These are phyloP conservation scores for Chaetomium fimeti DNA, from an alignment of 495 filamentous ascomycete genomes.

Conservation along the genomic window DNA sequence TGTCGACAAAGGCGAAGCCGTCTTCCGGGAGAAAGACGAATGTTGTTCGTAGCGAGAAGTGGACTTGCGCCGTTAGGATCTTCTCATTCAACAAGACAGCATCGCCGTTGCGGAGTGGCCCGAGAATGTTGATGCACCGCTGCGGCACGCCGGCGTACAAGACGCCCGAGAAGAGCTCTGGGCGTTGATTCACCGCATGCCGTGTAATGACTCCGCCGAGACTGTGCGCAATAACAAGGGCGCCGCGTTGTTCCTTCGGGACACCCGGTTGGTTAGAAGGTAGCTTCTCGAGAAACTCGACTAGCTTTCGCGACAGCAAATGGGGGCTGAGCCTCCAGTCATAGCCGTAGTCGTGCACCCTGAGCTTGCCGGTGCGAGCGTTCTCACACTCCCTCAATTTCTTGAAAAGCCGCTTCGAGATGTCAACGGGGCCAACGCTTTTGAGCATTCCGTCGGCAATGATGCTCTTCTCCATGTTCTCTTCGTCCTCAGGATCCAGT, in stretches of 20 bases:
- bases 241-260: slow-evolving; percentile 58
- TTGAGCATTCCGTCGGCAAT: slow-evolving; percentile 82
- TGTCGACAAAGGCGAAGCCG: slow-evolving; percentile 86
- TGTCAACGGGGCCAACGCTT: slow-evolving; percentile 89
- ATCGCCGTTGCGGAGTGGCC: slow-evolving; percentile 86
- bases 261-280: slow-evolving; percentile 64
- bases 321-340: slow-evolving; percentile 92
- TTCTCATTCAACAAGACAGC: slow-evolving; percentile 86
- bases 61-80: slow-evolving; percentile 90
- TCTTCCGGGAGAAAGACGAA: slow-evolving; percentile 85
- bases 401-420: slow-evolving; percentile 78
- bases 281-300: slow-evolving; percentile 68
- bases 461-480: slow-evolving; percentile 76
- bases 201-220: slow-evolving; percentile 87
- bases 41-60: slow-evolving; percentile 85
- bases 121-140: slow-evolving; percentile 86
- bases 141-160: slow-evolving; percentile 83
- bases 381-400: slow-evolving; percentile 71
- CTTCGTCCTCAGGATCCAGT: slow-evolving; percentile 78
- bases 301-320: slow-evolving; percentile 66
- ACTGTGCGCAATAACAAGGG: slow-evolving; percentile 81
- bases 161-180: slow-evolving; percentile 84
- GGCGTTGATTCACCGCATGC: slow-evolving; percentile 83
- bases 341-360: slow-evolving; percentile 89
- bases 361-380: slow-evolving; percentile 63